These are phyloP conservation scores for Trypanosoma rangeli DNA, from an alignment of 208 protist species.

Conservation along the genomic window DNA sequence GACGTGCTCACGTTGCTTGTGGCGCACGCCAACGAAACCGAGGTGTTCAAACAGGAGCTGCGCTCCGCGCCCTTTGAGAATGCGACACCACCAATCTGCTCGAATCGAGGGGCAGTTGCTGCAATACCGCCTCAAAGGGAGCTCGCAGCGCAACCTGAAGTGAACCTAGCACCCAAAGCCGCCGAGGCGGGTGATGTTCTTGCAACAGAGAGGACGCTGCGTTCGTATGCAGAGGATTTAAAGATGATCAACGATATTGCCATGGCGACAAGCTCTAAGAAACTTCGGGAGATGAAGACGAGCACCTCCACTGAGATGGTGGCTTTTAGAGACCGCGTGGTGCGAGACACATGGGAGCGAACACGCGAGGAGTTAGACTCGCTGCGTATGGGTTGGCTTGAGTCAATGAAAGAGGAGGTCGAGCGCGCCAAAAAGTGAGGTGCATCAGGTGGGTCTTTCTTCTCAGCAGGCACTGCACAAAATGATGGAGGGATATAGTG, in stretches of 20 bases:
- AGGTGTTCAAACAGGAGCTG: constrained; percentile 70
- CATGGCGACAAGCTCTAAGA: constrained; percentile 57
- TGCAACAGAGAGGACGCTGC: constrained; percentile 58
- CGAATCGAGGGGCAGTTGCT: constrained; percentile 29
- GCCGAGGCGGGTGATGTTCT: constrained; percentile 48
- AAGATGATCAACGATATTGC: constrained; percentile 62
- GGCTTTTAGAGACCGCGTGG: constrained; percentile 45
- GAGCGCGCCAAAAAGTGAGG: constrained; percentile 35
- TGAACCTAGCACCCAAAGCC: neutral
- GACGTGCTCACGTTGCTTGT: constrained; percentile 75
- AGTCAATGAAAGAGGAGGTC: constrained; percentile 37
- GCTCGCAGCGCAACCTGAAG: neutral
- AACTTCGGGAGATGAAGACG: constrained; percentile 47
- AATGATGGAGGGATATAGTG: constrained; percentile 38
- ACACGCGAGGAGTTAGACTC: constrained; percentile 51
- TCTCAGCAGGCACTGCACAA: constrained; percentile 36
- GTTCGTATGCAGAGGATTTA: constrained; percentile 58
- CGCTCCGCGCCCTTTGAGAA: constrained; percentile 31
- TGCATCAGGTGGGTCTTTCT: constrained; percentile 40
- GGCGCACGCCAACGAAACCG: constrained; percentile 78
- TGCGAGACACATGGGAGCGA: constrained; percentile 36
- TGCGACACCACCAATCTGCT: constrained; percentile 1
- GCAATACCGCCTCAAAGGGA: constrained; percentile 19
- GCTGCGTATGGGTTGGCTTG: constrained; percentile 41
- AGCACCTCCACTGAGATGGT: constrained; percentile 50